phyloP scores from a whole-genome alignment of 1,284 basidiomycete species.

The Puccinia hordei region DNA sequence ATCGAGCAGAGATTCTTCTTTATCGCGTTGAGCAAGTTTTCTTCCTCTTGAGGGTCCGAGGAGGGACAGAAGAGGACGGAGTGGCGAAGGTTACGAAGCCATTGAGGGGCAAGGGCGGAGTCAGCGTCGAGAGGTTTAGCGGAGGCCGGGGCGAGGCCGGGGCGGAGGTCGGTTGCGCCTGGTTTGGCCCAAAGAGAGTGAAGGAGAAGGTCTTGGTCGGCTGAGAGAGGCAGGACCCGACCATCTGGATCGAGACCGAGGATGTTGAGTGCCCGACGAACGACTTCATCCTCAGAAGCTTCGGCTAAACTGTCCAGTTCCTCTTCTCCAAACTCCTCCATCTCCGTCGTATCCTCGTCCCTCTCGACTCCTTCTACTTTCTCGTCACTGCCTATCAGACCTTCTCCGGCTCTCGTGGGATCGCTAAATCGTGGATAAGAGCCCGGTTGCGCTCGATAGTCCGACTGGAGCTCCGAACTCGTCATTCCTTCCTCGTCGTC shows the following conservation, averaged over 20 bases:
- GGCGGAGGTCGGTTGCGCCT: neutral
- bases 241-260: constrained; percentile 16
- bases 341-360: neutral
- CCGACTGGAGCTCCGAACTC: neutral
- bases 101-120: constrained; percentile 1
- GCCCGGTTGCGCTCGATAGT: no score
- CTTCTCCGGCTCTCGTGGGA: neutral
- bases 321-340: neutral
- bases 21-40: neutral
- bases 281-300: constrained; percentile 5
- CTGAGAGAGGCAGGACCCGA: constrained; percentile 14
- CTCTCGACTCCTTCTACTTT: neutral
- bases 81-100: constrained; percentile 8
- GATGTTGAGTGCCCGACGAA: neutral
- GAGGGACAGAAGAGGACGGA: neutral
- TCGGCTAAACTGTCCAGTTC: constrained; percentile 22
- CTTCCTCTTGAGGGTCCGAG: neutral
- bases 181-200: constrained; percentile 17
- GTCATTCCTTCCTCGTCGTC: neutral
- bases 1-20: constrained; percentile 17
- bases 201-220: neutral
- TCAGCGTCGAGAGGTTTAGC: neutral
- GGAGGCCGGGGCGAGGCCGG: neutral
- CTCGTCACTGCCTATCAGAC: neutral
- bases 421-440: neutral